Percentiles rank a stretch among this genome's conserved stretches.
Evolutionary conservation across 2,329 filamentous ascomycete genomes (phyloP).

Genomic region (Zalaria sp.): DNA sequence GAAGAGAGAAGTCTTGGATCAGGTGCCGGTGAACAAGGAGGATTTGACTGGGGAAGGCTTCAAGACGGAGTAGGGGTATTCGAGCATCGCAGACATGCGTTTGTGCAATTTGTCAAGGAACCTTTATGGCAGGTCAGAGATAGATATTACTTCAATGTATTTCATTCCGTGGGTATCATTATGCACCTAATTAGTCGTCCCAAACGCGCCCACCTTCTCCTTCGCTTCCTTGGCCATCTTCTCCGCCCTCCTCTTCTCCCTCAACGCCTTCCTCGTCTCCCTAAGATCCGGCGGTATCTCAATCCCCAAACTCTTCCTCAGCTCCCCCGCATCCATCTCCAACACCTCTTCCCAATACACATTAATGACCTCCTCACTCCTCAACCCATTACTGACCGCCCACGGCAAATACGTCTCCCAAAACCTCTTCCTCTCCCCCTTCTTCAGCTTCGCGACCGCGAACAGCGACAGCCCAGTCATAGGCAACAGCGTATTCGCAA

Average conservation of each 20-base stretch:
- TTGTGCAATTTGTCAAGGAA: no score
- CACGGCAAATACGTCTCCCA: slow-evolving; percentile 70
- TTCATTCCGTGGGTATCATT: no score
- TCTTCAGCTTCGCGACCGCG: slow-evolving; percentile 51
- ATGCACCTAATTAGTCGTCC: slow-evolving; percentile 1
- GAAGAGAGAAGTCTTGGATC: slow-evolving; percentile 22
- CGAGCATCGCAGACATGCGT: no score
- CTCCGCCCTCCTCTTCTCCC: slow-evolving; percentile 52
- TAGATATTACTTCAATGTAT: no score
- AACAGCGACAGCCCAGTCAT: slow-evolving; percentile 87
- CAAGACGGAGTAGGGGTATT: slow-evolving; percentile 4
- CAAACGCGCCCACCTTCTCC: slow-evolving; percentile 5
- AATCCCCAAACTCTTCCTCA: slow-evolving; percentile 65
- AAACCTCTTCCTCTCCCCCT: slow-evolving; percentile 51
- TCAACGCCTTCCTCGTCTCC: slow-evolving; percentile 56
- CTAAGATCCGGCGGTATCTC: slow-evolving; percentile 81
- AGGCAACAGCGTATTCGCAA: slow-evolving; percentile 81
- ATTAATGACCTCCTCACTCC: slow-evolving; percentile 72
- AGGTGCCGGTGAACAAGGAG: slow-evolving; percentile 19
- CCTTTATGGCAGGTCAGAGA: no score
- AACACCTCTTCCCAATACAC: slow-evolving; percentile 97
- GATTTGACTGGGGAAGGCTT: slow-evolving; percentile 4
- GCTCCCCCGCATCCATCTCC: slow-evolving; percentile 63
- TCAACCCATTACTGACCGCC: slow-evolving; percentile 72
- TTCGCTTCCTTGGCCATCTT: slow-evolving; percentile 30